phyloP scores from a whole-genome alignment of 805 yeast species.

The Ogataea pignaliae region DNA sequence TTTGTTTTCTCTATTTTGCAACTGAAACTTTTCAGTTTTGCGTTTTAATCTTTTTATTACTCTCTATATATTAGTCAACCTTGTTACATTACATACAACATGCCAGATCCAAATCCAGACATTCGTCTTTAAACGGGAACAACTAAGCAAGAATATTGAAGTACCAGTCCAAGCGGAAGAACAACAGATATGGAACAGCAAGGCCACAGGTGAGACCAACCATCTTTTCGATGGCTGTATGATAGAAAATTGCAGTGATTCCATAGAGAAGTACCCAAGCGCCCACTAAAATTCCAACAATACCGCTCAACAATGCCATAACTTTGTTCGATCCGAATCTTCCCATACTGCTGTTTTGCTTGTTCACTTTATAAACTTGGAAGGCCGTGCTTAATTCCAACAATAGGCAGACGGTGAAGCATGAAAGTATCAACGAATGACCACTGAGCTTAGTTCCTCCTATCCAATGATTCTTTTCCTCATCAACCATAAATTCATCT shows the following conservation, averaged over 20 bases:
- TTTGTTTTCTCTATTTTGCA: background rate
- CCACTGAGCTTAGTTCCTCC: slow-evolving; percentile 41
- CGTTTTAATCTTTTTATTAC: too few relatives aligned
- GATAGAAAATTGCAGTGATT: slow-evolving; percentile 46
- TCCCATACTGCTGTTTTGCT: background rate
- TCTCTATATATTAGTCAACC: too few relatives aligned
- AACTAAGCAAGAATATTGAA: slow-evolving; percentile 8
- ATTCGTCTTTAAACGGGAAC: background rate
- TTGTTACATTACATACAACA: too few relatives aligned
- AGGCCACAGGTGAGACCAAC: slow-evolving; percentile 40
- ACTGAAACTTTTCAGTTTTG: too few relatives aligned
- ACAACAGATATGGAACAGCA: slow-evolving; percentile 27
- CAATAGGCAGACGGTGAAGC: slow-evolving; percentile 28
- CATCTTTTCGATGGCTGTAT: slow-evolving; percentile 42
- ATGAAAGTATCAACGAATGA: slow-evolving; percentile 34
- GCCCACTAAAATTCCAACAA: slow-evolving; percentile 11
- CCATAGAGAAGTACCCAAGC: slow-evolving; percentile 38
- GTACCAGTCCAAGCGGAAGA: slow-evolving; percentile 10
- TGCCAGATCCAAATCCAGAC: background rate
- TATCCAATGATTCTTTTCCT: slow-evolving; percentile 28
- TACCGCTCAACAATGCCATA: background rate
- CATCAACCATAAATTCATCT: background rate
- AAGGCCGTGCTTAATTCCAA: slow-evolving; percentile 19
- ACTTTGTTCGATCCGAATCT: background rate
- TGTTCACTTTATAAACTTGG: slow-evolving; percentile 7